A percentile compares a stretch with the other conserved stretches of the same genome.
These are phyloP conservation scores for Calonectria ilicicola DNA, from an alignment of 2,329 filamentous ascomycete genomes.

Conservation along the genomic window DNA sequence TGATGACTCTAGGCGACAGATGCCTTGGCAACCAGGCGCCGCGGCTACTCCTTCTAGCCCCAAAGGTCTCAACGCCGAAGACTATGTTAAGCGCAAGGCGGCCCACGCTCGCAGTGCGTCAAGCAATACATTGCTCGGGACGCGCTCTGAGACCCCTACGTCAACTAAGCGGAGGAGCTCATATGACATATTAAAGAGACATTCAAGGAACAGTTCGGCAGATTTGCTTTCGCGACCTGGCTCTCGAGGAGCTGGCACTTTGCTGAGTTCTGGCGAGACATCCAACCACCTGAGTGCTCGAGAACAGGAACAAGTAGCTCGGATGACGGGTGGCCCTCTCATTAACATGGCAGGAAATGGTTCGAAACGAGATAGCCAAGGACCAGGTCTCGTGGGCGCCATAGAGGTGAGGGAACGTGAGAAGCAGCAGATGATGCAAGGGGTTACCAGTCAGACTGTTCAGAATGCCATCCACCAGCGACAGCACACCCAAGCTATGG, in stretches of 20 bases:
- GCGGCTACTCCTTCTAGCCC: conserved; percentile 59
- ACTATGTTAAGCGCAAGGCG: conserved; percentile 85
- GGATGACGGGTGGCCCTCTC: conserved; percentile 81
- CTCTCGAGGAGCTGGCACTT: conserved; percentile 68
- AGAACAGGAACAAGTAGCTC: conserved; percentile 90
- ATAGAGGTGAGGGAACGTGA: conserved; percentile 86
- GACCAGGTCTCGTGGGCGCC: conserved; percentile 78
- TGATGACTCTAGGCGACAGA: conserved; percentile 70
- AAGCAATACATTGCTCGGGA: conserved; percentile 54
- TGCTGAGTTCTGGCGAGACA: conserved; percentile 54
- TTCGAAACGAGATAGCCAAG: conserved; percentile 55
- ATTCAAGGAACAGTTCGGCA: conserved; percentile 58
- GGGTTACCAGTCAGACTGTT: conserved; percentile 25
- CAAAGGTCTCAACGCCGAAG: conserved; percentile 77
- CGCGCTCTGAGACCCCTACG: conserved; percentile 43
- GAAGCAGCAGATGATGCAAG: conserved; percentile 58
- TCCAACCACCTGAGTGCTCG: conserved; percentile 79
- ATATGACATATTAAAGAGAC: conserved; percentile 52
- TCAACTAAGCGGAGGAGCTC: conserved; percentile 53
- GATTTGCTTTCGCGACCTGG: conserved; percentile 64
- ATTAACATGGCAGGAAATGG: conserved; percentile 72
- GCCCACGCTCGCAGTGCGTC: conserved; percentile 72
- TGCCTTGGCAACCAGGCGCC: conserved; percentile 84
- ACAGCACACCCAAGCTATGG: conserved; percentile 45
- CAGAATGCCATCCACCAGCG: conserved; percentile 46